These are phyloP conservation scores for Dentiscutata heterogama DNA, from an alignment of 371 early-diverging fungal species.

Conservation along the genomic window DNA sequence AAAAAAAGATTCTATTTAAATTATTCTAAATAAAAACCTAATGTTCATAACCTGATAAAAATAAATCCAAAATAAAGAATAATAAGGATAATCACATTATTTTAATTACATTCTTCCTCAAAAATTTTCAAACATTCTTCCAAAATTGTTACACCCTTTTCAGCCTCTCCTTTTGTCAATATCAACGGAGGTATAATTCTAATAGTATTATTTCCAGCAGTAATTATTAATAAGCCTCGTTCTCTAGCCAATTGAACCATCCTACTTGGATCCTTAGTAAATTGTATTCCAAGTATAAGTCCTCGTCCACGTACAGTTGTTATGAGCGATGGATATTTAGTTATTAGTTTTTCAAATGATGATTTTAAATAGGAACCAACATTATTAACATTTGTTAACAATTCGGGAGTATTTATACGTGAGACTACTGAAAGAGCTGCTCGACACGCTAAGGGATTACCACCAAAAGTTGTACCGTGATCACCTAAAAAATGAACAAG, in stretches of 20 bases:
- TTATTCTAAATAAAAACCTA: too few species aligned
- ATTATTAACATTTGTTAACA: constrained; percentile 72
- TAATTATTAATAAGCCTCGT: constrained; percentile 86
- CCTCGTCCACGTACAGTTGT: constrained; percentile 88
- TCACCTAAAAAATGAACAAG: constrained; percentile 67
- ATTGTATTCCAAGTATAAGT: constrained; percentile 83
- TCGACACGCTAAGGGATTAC: constrained; percentile 88
- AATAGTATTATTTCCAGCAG: constrained; percentile 89
- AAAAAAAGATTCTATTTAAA: too few species aligned
- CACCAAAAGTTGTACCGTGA: constrained; percentile 98
- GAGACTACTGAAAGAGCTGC: constrained; percentile 78
- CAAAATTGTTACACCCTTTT: constrained; percentile 72
- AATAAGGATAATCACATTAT: too few species aligned
- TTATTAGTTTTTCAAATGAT: constrained; percentile 63
- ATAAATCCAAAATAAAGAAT: too few species aligned
- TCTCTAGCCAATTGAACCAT: constrained; percentile 83
- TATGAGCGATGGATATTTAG: constrained; percentile 64
- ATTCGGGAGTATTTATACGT: constrained; percentile 75
- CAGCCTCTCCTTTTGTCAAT: constrained; percentile 72
- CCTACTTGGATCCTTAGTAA: constrained; percentile 70
- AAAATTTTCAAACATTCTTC: constrained; percentile 69
- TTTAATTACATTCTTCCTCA: constrained; percentile 42
- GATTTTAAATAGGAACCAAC: constrained; percentile 67
- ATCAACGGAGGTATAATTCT: constrained; percentile 92
- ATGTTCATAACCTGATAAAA: too few species aligned